phyloP scores from a whole-genome alignment of 768 basidiomycete species.

The Dacryopinax spathularia region DNA sequence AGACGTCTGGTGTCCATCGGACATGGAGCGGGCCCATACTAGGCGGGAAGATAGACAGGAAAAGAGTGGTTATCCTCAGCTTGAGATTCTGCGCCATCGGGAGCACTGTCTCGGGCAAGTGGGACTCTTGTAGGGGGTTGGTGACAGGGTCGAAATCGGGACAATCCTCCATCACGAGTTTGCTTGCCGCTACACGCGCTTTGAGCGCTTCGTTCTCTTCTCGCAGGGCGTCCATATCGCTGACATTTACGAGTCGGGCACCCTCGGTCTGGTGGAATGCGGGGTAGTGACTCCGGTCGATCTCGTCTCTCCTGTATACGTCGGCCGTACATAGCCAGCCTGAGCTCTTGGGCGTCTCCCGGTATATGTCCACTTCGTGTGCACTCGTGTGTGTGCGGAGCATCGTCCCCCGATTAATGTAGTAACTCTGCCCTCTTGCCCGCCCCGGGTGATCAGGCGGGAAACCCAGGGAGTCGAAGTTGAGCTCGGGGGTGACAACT shows the following conservation, averaged over 20 bases:
- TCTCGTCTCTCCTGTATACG: constrained; percentile 96
- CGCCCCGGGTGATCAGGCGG: constrained; percentile 87
- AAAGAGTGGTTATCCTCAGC: constrained; percentile 70
- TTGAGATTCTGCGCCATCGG: constrained; percentile 77
- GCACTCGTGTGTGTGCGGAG: constrained; percentile 97
- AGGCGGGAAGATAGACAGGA: constrained; percentile 54
- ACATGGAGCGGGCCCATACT: constrained; percentile 59
- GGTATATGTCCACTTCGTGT: constrained; percentile 87
- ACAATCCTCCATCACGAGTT: constrained; percentile 71
- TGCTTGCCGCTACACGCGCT: constrained; percentile 46
- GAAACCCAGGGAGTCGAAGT: constrained; percentile 95
- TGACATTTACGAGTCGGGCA: constrained; percentile 30
- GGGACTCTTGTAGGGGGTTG: constrained; percentile 69
- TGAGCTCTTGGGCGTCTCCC: constrained; percentile 42
- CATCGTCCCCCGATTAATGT: constrained; percentile 80
- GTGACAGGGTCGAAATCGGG: constrained; percentile 30
- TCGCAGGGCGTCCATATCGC: constrained; percentile 41
- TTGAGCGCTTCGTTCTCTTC: constrained; percentile 57
- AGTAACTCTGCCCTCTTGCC: constrained; percentile 83
- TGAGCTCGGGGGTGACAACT: constrained; percentile 76
- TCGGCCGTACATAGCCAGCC: constrained; percentile 89
- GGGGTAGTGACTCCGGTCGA: constrained; percentile 90
- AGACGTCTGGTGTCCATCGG: constrained; percentile 95
- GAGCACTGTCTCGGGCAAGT: constrained; percentile 58
- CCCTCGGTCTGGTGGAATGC: constrained; percentile 99